Evolutionary conservation across 2,329 filamentous ascomycete species (phyloP).

Genomic region (Colletotrichum sp.): DNA sequence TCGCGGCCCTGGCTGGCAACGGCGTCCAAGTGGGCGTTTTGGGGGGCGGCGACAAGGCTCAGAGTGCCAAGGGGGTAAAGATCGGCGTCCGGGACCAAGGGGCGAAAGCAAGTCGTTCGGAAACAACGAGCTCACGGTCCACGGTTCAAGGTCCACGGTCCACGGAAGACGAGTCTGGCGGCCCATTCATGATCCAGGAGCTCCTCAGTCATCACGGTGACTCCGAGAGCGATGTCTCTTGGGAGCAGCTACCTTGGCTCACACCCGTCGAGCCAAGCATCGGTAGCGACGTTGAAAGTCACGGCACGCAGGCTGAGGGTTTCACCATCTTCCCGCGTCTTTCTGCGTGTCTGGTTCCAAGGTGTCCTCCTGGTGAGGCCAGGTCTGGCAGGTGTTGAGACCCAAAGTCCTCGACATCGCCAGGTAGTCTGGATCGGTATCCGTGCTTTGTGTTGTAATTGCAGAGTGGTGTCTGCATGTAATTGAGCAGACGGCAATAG

Average conservation of each 20-base stretch:
- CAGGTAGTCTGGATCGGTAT: neutral
- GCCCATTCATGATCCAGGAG: constrained; percentile 1
- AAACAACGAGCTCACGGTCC: constrained; percentile 6
- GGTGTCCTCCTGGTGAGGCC: neutral
- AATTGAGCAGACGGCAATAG: neutral
- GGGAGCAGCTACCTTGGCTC: neutral
- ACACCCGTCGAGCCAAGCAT: neutral
- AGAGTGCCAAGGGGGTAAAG: constrained; percentile 13
- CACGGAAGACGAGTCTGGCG: neutral
- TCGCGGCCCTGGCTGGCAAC: neutral
- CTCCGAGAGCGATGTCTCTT: constrained; percentile 8
- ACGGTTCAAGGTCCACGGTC: neutral
- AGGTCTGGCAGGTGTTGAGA: neutral
- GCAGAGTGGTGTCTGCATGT: neutral
- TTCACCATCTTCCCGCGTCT: neutral
- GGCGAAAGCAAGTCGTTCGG: neutral
- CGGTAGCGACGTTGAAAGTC: neutral
- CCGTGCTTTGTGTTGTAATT: neutral
- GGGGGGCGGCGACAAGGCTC: neutral
- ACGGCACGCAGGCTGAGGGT: neutral
- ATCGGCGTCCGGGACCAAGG: constrained; percentile 8
- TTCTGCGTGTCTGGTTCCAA: neutral
- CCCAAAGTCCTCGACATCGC: neutral
- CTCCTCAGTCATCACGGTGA: constrained; percentile 21
- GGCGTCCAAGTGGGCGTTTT: constrained; percentile 3